phyloP scores from a whole-genome alignment of 768 basidiomycete species.

The Mycena pura region DNA sequence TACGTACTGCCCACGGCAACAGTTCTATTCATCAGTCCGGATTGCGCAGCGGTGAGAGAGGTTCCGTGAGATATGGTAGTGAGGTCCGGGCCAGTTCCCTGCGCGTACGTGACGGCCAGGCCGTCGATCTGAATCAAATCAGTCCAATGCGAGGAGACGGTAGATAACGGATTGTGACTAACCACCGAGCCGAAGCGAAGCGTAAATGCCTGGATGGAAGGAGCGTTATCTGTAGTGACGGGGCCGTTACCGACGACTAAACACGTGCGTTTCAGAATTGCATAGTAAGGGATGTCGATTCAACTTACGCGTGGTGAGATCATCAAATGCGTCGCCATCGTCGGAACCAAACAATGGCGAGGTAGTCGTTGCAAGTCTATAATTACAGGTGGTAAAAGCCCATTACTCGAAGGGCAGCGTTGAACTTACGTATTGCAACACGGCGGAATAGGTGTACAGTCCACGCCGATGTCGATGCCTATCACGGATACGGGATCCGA shows the following conservation, averaged over 20 bases:
- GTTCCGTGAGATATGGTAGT: conserved; percentile 6
- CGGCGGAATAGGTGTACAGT: conserved; percentile 4
- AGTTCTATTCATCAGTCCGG: neutral
- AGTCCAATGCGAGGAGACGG: neutral
- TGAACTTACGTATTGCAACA: conserved; percentile 9
- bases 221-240: conserved; percentile 1
- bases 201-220: neutral
- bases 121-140: conserved; percentile 8
- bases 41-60: neutral
- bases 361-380: neutral
- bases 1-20: neutral
- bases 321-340: conserved; percentile 3
- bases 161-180: neutral
- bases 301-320: conserved; percentile 6
- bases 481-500: neutral
- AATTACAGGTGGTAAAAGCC: neutral
- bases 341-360: neutral
- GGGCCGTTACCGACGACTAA: conserved; percentile 3
- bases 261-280: neutral
- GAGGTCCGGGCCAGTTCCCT: neutral
- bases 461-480: conserved; percentile 4
- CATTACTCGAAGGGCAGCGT: neutral
- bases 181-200: conserved; percentile 3
- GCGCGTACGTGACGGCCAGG: neutral
- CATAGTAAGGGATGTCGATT: neutral